Evolutionary conservation across 169 alveolate species (phyloP).

Genomic region (Eimeria sp.): DNA sequence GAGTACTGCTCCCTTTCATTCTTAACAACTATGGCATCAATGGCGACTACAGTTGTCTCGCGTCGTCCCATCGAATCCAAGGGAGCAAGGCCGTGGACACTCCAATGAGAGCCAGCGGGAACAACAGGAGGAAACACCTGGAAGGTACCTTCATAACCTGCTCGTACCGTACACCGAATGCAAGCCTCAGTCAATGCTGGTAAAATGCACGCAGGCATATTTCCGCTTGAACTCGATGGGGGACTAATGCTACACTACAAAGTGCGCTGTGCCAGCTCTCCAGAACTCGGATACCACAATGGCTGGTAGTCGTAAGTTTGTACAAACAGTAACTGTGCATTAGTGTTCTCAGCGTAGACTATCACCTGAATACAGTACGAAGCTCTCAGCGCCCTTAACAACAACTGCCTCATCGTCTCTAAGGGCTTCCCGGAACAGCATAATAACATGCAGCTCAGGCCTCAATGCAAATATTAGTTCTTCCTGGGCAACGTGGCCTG

Average conservation of each 20-base stretch:
- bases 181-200: not conserved
- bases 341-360: not conserved
- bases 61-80: conserved; percentile 76
- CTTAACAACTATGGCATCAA: conserved; percentile 57
- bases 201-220: too few relatives aligned
- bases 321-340: not conserved
- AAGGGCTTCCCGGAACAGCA: conserved; percentile 34
- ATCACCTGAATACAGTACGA: conserved; percentile 52
- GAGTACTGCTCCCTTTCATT: conserved; percentile 36
- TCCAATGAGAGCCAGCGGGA: conserved; percentile 21
- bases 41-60: conserved; percentile 53
- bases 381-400: conserved; percentile 72
- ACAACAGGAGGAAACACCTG: conserved; percentile 48
- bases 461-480: conserved; percentile 23
- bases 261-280: not conserved
- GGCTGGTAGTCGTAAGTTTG: not conserved
- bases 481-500: conserved; percentile 76
- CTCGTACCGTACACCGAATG: not conserved
- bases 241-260: not conserved
- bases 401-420: conserved; percentile 62
- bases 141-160: conserved; percentile 76
- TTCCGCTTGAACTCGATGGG: not conserved
- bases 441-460: conserved; percentile 42
- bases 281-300: not conserved
- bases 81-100: conserved; percentile 63